phyloP scores from a whole-genome alignment of 345 rosid genomes.

The Microthlaspi erraticum region DNA sequence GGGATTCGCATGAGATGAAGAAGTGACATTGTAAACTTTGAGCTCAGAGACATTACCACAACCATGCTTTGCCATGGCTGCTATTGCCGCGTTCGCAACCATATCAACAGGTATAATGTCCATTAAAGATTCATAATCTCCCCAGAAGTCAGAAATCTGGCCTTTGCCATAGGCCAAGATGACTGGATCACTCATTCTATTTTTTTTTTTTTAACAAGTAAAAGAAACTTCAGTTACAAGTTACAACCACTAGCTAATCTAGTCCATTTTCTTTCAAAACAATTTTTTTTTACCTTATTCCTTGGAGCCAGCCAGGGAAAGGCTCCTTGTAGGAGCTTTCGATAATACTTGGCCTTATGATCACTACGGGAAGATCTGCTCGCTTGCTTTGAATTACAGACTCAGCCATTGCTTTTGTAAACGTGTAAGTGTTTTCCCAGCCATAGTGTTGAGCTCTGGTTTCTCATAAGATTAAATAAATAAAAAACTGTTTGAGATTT shows the following conservation, averaged over 20 bases:
- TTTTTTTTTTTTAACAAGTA: background rate
- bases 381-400: slow-evolving; percentile 55
- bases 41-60: background rate
- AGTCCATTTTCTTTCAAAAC: background rate
- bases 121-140: slow-evolving; percentile 25
- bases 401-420: slow-evolving; percentile 90
- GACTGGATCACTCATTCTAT: slow-evolving; percentile 50
- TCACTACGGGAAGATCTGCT: slow-evolving; percentile 58
- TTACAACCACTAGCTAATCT: background rate
- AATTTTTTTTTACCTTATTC: slow-evolving; percentile 39
- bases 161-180: slow-evolving; percentile 49
- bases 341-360: slow-evolving; percentile 68
- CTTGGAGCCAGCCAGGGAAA: slow-evolving; percentile 95
- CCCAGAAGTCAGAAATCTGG: slow-evolving; percentile 43
- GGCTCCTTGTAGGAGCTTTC: slow-evolving; percentile 88
- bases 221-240: no score
- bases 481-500: background rate
- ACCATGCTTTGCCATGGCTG: slow-evolving; percentile 43
- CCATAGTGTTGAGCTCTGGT: slow-evolving; percentile 59
- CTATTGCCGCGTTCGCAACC: slow-evolving; percentile 39
- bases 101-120: slow-evolving; percentile 47
- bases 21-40: slow-evolving; percentile 32
- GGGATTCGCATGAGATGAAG: slow-evolving; percentile 36
- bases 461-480: background rate
- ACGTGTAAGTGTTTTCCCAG: slow-evolving; percentile 88